Evolutionary conservation across 495 filamentous ascomycete genomes (phyloP).

Genomic region (Neurospora intermedia): DNA sequence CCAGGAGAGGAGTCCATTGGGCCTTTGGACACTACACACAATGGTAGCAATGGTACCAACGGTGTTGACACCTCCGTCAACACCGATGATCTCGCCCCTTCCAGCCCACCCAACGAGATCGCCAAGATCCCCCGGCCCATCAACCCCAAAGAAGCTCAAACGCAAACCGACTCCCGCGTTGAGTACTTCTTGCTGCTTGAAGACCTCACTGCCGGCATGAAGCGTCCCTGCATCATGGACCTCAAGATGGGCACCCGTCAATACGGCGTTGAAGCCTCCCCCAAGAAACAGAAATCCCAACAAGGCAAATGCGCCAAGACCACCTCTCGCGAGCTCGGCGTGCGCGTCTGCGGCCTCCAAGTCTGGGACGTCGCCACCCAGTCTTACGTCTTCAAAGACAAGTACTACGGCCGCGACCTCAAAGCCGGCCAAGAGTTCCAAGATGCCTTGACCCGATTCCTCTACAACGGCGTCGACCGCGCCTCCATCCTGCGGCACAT

Average conservation of each 20-base stretch:
- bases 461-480: conserved; percentile 82
- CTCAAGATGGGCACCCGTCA: conserved; percentile 99
- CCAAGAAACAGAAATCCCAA: conserved; percentile 90
- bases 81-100: not conserved
- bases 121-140: conserved; percentile 34
- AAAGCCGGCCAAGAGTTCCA: conserved; percentile 88
- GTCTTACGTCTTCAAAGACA: conserved; percentile 84
- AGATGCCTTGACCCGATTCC: conserved; percentile 74
- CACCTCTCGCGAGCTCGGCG: conserved; percentile 83
- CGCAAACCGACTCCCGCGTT: conserved; percentile 50
- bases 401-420: conserved; percentile 87
- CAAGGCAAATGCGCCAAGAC: conserved; percentile 84
- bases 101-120: conserved; percentile 15
- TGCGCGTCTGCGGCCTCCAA: conserved; percentile 91
- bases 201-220: conserved; percentile 95
- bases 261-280: conserved; percentile 86
- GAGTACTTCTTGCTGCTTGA: conserved; percentile 94
- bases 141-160: conserved; percentile 75
- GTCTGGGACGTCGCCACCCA: conserved; percentile 82
- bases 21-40: not conserved
- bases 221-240: conserved; percentile 89
- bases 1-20: not conserved
- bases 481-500: conserved; percentile 72
- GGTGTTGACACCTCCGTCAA: not conserved
- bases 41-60: not conserved